Evolutionary conservation across 108 stramenopile species (phyloP), one percentile per base, ranked within the genome.

Genomic region (Chaetoceros muelleri): DNA sequence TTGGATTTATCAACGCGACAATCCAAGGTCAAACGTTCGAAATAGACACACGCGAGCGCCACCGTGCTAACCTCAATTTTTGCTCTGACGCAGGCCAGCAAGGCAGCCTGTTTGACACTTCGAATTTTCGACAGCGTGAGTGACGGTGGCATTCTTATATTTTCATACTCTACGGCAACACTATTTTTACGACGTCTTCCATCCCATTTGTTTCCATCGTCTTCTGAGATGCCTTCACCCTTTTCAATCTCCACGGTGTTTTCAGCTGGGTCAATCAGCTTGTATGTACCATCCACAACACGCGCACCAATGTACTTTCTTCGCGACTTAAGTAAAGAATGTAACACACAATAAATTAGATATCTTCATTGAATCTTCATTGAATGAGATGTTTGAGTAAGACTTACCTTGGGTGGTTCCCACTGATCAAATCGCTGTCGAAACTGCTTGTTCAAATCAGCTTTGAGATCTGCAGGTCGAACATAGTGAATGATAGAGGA

Each of bases 1-100:
- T 96, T 96, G 44, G 85, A 73, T 70, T 96, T 96, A 52, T 94
- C 94, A 5, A 96, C 94, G 48, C 90, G 75, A 52, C 92, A 90
- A 64, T 82, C 79, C 22, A 96, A 73, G 47, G 87, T 87, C 16
- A 96, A 73, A n/a, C 92, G 61, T 63, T 96, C 96, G 65, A 96
- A 95, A 62, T 94, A 94, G 10, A 94, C 82, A 62, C 81, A 82
- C 21, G 90, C 81, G 40, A 95, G 69, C 2, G 96, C 94, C 46
- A 95, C 71, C 1, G 87, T 93, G 46, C 85, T 74, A 29, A 96
- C 70, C 61, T 96, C 90, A 27, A 96, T 61, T 48, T 79, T 78
- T 26, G 85, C 76, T 46, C 69, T 60, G 19, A 87, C 76, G 51
- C 80, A 80, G 30, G 74, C 82, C 19, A 66, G 48, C 16, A 93